These are phyloP conservation scores for Mycena polygramma DNA, from an alignment of 768 basidiomycete species.

Conservation along the genomic window DNA sequence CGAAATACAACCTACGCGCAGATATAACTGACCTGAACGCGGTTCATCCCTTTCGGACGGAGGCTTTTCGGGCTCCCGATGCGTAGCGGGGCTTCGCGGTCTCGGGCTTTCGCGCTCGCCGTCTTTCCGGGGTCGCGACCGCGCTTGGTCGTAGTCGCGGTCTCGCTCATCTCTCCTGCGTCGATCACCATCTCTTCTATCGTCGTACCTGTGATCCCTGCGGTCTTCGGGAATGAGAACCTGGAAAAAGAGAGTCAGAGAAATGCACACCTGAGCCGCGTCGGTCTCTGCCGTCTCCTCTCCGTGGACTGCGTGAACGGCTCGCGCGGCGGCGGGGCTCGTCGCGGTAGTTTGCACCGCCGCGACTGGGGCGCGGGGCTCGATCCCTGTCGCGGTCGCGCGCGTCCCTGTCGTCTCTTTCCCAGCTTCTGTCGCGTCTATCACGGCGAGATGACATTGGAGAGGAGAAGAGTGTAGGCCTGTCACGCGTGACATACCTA, in stretches of 20 bases:
- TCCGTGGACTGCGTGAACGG: slow-evolving; percentile 63
- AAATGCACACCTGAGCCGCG: slow-evolving; percentile 45
- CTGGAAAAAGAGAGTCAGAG: no score
- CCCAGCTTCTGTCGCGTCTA: slow-evolving; percentile 75
- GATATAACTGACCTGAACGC: slow-evolving; percentile 32
- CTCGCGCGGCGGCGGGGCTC: slow-evolving; percentile 61
- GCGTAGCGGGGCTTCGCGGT: slow-evolving; percentile 40
- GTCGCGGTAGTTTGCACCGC: slow-evolving; percentile 54
- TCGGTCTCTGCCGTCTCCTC: slow-evolving; percentile 55
- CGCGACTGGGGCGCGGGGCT: slow-evolving; percentile 53
- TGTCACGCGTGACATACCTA: slow-evolving; percentile 27
- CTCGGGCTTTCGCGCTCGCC: slow-evolving; percentile 48
- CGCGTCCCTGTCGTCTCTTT: slow-evolving; percentile 55
- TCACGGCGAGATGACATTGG: slow-evolving; percentile 66
- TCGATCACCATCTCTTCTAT: slow-evolving; percentile 51
- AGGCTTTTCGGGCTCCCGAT: slow-evolving; percentile 42
- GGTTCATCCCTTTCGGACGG: slow-evolving; percentile 35
- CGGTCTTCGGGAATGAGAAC: slow-evolving; percentile 38
- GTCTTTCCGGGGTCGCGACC: slow-evolving; percentile 52
- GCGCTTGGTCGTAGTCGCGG: slow-evolving; percentile 52
- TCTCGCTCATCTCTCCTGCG: slow-evolving; percentile 52
- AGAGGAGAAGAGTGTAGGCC: neutral
- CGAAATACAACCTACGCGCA: slow-evolving; percentile 18
- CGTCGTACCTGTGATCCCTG: slow-evolving; percentile 45
- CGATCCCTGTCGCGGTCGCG: slow-evolving; percentile 58